phyloP scores from a whole-genome alignment of 305 asterid species.

The Fraxinus albicans region DNA sequence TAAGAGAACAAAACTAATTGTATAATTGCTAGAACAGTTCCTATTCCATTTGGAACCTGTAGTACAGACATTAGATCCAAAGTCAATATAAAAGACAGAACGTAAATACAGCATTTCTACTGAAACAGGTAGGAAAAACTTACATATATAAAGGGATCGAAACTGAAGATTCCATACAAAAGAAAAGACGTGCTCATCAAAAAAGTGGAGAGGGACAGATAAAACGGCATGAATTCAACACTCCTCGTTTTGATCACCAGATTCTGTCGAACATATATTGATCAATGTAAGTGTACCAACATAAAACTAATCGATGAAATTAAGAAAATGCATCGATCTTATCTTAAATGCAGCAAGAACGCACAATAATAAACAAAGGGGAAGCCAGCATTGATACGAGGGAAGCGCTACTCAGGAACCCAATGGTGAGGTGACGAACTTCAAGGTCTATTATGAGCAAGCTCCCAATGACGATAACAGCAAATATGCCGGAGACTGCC shows the following conservation, averaged over 20 bases:
- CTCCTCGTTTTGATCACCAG: conserved; percentile 62
- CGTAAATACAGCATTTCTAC: not conserved
- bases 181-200: conserved; percentile 66
- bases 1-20: conserved; percentile 50
- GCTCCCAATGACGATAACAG: conserved; percentile 43
- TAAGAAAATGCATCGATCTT: not conserved
- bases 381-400: conserved; percentile 76
- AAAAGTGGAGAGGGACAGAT: conserved; percentile 56
- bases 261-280: conserved; percentile 38
- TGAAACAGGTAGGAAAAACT: conserved; percentile 13
- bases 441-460: conserved; percentile 42
- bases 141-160: conserved; percentile 60
- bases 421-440: conserved; percentile 43
- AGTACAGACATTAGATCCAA: not conserved
- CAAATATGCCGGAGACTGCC: conserved; percentile 42
- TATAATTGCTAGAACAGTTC: conserved; percentile 45
- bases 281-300: not conserved
- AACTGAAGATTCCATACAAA: conserved; percentile 55
- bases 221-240: conserved; percentile 67
- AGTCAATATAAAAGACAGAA: not conserved
- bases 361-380: conserved; percentile 57
- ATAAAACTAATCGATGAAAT: not conserved
- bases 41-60: conserved; percentile 69
- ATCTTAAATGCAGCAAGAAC: conserved; percentile 15
- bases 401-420: conserved; percentile 56